Evolutionary conservation across 2,329 filamentous ascomycete genomes (phyloP).

Genomic region (Amesomyces nigricolor): DNA sequence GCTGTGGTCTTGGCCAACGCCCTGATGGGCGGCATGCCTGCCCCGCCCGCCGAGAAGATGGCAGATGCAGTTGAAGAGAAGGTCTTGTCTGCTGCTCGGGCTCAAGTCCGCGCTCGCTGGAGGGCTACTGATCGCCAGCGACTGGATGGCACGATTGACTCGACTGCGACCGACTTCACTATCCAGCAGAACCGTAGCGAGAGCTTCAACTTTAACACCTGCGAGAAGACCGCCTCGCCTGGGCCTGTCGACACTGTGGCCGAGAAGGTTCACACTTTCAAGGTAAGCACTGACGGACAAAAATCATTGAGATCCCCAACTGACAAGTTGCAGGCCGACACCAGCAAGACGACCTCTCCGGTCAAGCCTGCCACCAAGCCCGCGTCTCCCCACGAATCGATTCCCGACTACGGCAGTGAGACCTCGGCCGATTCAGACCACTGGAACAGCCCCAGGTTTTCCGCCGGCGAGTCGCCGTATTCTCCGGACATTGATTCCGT

Average conservation of each 20-base stretch:
- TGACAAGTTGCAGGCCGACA: neutral
- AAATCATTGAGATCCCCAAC: neutral
- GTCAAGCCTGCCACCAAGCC: neutral
- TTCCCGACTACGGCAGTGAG: constrained; percentile 18
- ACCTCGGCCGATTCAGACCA: constrained; percentile 13
- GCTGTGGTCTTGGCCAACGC: neutral
- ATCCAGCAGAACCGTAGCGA: no score
- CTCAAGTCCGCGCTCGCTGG: constrained; percentile 8
- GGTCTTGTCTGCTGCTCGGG: neutral
- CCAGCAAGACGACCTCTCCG: neutral
- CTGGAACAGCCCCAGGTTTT: constrained; percentile 15
- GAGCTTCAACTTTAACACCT: no score
- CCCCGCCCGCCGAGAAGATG: constrained; percentile 7
- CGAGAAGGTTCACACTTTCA: neutral
- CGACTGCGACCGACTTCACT: no score
- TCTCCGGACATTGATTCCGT: constrained; percentile 9
- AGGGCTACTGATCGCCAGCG: neutral
- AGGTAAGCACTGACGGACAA: neutral
- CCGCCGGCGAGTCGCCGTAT: constrained; percentile 1
- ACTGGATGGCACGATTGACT: no score
- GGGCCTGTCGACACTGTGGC: neutral
- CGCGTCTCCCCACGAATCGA: constrained; percentile 1
- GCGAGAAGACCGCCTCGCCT: no score
- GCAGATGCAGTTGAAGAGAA: constrained; percentile 8
- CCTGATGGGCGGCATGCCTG: constrained; percentile 9